These are phyloP conservation scores for Diplodia corticola DNA, from an alignment of 2,329 filamentous ascomycete genomes.

Conservation along the genomic window DNA sequence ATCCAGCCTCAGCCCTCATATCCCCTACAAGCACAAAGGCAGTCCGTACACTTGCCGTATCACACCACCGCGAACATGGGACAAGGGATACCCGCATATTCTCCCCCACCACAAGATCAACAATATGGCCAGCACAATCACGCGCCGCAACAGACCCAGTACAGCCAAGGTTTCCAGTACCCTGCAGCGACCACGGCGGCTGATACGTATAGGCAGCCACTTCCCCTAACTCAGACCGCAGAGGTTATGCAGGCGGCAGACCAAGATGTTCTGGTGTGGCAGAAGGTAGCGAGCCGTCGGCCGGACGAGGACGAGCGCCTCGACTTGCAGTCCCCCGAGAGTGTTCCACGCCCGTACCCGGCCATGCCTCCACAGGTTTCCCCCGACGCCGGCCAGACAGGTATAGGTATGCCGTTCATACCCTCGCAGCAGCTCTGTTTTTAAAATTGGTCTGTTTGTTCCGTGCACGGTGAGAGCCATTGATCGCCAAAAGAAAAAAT, in stretches of 20 bases:
- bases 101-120: background rate
- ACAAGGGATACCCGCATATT: constrained; percentile 6
- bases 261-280: constrained; percentile 23
- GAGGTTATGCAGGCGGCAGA: constrained; percentile 19
- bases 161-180: constrained; percentile 20
- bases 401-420: constrained; percentile 20
- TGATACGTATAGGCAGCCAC: constrained; percentile 20
- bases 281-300: constrained; percentile 14
- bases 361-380: background rate
- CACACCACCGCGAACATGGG: constrained; percentile 13
- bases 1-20: background rate
- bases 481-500: constrained; percentile 13
- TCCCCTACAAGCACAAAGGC: constrained; percentile 6
- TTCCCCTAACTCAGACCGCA: constrained; percentile 9
- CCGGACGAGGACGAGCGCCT: constrained; percentile 7
- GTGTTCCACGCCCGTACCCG: background rate
- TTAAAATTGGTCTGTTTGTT: constrained; percentile 17
- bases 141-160: constrained; percentile 16
- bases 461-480: constrained; percentile 17
- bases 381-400: constrained; percentile 7
- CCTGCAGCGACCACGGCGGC: constrained; percentile 21
- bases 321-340: constrained; percentile 3
- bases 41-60: constrained; percentile 12
- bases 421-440: constrained; percentile 19
- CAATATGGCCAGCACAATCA: constrained; percentile 17